Base-by-base conservation (phyloP, 1,284 basidiomycete species). In the Moniliophthora roreri region DNA sequence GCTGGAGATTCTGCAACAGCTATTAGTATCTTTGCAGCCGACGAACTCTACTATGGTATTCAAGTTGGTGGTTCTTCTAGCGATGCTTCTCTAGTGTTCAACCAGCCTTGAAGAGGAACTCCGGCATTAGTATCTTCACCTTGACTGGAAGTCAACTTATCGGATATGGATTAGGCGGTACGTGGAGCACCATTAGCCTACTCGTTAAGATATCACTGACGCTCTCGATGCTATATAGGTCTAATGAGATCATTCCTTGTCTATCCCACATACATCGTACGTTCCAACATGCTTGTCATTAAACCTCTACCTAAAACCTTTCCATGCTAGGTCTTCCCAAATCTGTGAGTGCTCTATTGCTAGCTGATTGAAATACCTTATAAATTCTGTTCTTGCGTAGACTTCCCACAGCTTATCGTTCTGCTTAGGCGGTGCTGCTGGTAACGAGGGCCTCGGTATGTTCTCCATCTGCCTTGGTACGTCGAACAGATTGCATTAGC, bases 1-100 rank as follows among this genome's bases (percentile, higher is more conserved):
- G 84, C 85, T 0, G 77, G 82, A 2, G 78, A 78, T 4, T 80
- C 82, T 0, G 85, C 87, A 0, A 74, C 85, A 39, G 87, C 79
- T 1, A 85, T 85, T 44, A 80, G 84, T 53, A 75, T 90, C 36
- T 76, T 88, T 45, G 83, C 85, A 0, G 84, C 85, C 0, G 77
- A 89, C 44, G 75, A 80, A 41, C 59, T 74, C 21, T 77, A 67
- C 42, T 87, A 88, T 58, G 73, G 81, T 58, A 76, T 84, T 52
- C 77, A 68, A 2, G 75, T 84, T 34, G 21, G 28, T 10, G 28
- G 34, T 10, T 26, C 13, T 28, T 54, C n/a, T n/a, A n/a, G n/a
- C n/a, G n/a, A n/a, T n/a, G n/a, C n/a, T n/a, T n/a, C n/a, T n/a
- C n/a, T n/a, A n/a, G n/a, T n/a, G n/a, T n/a, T n/a, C n/a, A n/a